Percentiles rank a stretch among this genome's conserved stretches.
phyloP scores from a whole-genome alignment of 768 basidiomycete species.

The Paxillus involutus region DNA sequence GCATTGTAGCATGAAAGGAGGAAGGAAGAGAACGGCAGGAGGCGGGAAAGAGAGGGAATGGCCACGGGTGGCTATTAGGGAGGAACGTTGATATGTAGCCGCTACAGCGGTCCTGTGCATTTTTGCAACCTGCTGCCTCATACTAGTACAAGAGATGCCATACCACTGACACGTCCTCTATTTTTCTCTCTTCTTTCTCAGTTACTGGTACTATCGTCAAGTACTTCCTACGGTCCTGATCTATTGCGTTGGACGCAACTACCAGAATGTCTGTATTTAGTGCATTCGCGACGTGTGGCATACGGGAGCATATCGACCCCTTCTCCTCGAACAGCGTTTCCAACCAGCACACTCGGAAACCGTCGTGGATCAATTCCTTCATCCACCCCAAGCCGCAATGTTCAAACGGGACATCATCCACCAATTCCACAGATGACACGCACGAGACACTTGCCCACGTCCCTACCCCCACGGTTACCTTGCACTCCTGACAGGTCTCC shows the following conservation, averaged over 20 bases:
- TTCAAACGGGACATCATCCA: constrained; percentile 1
- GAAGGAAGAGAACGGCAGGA: constrained; percentile 48
- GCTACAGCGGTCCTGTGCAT: constrained; percentile 31
- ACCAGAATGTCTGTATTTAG: background rate
- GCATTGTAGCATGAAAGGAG: constrained; percentile 57
- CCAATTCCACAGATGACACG: background rate
- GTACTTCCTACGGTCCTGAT: constrained; percentile 4
- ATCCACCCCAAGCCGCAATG: constrained; percentile 1
- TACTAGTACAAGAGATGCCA: constrained; percentile 19
- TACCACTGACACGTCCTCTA: constrained; percentile 13
- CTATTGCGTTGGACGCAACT: background rate
- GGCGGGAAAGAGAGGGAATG: constrained; percentile 59
- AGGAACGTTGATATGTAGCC: constrained; percentile 48
- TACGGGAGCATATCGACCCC: background rate
- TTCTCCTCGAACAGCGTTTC: constrained; percentile 11
- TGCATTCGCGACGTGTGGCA: background rate
- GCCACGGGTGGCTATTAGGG: constrained; percentile 55
- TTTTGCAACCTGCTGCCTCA: constrained; percentile 23
- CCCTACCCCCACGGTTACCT: constrained; percentile 5
- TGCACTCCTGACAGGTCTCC: background rate
- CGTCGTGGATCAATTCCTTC: constrained; percentile 4
- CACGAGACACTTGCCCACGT: constrained; percentile 1
- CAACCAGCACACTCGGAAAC: background rate
- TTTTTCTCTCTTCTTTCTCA: constrained; percentile 4
- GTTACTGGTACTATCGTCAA: background rate